A percentile compares a stretch with the other conserved stretches of the same genome.
These are phyloP conservation scores for Peziza echinospora DNA, from an alignment of 495 filamentous ascomycete genomes.

Conservation along the genomic window DNA sequence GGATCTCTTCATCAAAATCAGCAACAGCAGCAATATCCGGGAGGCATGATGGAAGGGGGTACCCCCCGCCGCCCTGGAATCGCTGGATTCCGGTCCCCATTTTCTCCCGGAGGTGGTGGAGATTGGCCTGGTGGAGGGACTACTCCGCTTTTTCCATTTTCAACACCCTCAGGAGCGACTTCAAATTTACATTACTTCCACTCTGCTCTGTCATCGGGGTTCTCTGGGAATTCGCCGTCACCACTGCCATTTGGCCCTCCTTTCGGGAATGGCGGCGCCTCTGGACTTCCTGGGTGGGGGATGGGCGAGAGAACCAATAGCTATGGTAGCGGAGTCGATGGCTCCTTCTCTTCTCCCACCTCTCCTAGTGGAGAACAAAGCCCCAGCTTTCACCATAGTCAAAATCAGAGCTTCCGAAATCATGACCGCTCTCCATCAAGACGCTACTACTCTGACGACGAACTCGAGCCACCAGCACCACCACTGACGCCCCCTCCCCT, in stretches of 20 bases:
- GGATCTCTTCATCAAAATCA: conserved; percentile 6
- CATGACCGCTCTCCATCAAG: no score
- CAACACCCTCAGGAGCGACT: conserved; percentile 48
- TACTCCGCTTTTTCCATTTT: conserved; percentile 11
- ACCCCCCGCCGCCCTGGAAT: conserved; percentile 13
- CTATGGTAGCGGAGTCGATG: no score
- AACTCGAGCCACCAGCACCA: conserved; percentile 6
- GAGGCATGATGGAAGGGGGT: not conserved
- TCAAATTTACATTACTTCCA: conserved; percentile 86
- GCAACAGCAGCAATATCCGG: not conserved
- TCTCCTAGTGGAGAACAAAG: no score
- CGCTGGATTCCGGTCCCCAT: conserved; percentile 7
- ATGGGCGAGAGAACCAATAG: no score
- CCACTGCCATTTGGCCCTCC: not conserved
- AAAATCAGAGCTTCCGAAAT: no score
- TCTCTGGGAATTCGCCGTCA: conserved; percentile 53
- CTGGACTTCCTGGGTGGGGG: no score
- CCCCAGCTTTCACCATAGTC: no score
- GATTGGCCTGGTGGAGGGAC: conserved; percentile 14
- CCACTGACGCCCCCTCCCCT: conserved; percentile 7
- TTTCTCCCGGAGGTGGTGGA: conserved; percentile 13
- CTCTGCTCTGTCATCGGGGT: conserved; percentile 50
- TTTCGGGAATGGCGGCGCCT: no score
- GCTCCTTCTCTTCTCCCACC: conserved; percentile 6
- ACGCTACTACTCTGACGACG: no score